Evolutionary conservation across 371 early-diverging fungal genomes (phyloP).

Genomic region (Rozella allomycis): DNA sequence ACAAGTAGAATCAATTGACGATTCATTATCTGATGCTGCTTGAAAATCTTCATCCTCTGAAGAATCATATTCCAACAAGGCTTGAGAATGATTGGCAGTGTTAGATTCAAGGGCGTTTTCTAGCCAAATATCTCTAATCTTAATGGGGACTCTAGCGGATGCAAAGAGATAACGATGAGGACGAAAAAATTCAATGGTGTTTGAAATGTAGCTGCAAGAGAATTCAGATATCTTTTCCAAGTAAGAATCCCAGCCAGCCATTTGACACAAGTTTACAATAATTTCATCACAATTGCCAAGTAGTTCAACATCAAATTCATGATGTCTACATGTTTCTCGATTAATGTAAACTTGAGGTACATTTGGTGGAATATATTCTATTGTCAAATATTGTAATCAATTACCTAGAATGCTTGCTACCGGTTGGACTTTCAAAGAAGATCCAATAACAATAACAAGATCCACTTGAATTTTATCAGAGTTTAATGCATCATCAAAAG

Average conservation of each 20-base stretch:
- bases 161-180: no score
- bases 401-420: conserved; percentile 66
- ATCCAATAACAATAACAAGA: conserved; percentile 78
- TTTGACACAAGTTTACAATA: conserved; percentile 47
- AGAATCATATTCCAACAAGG: no score
- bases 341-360: conserved; percentile 83
- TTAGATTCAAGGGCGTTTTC: no score
- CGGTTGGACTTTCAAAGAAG: conserved; percentile 82
- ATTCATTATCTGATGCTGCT: no score
- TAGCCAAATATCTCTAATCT: no score
- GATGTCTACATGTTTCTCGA: conserved; percentile 46
- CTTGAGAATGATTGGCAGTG: no score
- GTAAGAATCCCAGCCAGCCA: conserved; percentile 52
- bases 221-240: no score
- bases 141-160: no score
- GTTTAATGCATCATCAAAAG: conserved; percentile 44
- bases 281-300: conserved; percentile 69
- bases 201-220: no score
- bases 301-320: conserved; percentile 68
- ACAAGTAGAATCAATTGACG: no score
- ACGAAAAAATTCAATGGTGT: no score
- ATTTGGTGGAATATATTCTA: conserved; percentile 44
- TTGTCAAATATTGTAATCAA: background rate
- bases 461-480: conserved; percentile 52
- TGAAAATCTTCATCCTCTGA: no score